A percentile compares a stretch with the other conserved stretches of the same genome.
phyloP scores from a whole-genome alignment of 129 eudicot species.

The Lonicera japonica region DNA sequence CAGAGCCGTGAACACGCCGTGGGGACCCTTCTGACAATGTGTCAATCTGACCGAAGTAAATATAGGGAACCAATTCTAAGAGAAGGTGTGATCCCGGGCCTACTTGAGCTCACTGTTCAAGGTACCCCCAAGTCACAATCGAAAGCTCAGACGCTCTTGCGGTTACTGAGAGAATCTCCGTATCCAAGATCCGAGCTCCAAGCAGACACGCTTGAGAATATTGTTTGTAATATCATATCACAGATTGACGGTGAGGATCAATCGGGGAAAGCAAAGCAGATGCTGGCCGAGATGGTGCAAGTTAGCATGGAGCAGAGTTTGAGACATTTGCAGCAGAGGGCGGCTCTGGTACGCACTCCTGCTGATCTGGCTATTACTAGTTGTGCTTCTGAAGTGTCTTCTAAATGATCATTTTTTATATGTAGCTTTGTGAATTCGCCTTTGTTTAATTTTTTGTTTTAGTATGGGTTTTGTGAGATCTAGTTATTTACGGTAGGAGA shows the following conservation, averaged over 20 bases:
- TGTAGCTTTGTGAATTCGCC: not conserved
- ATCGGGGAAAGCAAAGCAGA: conserved; percentile 80
- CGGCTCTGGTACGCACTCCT: conserved; percentile 86
- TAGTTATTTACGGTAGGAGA: conserved; percentile 14
- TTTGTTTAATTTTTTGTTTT: not conserved
- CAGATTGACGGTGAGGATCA: conserved; percentile 86
- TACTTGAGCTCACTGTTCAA: conserved; percentile 91
- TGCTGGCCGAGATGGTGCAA: conserved; percentile 97
- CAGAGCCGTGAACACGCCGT: conserved; percentile 96
- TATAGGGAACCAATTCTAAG: conserved; percentile 83
- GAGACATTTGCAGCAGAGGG: conserved; percentile 85
- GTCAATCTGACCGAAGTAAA: conserved; percentile 60
- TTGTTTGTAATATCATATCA: conserved; percentile 59
- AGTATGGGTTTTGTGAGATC: conserved; percentile 27
- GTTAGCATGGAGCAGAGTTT: conserved; percentile 96
- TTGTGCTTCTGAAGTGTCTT: conserved; percentile 59
- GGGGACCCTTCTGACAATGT: conserved; percentile 74
- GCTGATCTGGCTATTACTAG: conserved; percentile 45
- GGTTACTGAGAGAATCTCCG: conserved; percentile 70
- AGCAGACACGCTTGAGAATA: conserved; percentile 68
- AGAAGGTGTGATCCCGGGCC: conserved; percentile 98
- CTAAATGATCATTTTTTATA: conserved; percentile 29
- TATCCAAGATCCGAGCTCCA: conserved; percentile 61
- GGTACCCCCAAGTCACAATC: conserved; percentile 60
- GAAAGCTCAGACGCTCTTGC: conserved; percentile 66